phyloP scores from a whole-genome alignment of 1,284 basidiomycete genomes.

The Kalmanozyma brasiliensis region DNA sequence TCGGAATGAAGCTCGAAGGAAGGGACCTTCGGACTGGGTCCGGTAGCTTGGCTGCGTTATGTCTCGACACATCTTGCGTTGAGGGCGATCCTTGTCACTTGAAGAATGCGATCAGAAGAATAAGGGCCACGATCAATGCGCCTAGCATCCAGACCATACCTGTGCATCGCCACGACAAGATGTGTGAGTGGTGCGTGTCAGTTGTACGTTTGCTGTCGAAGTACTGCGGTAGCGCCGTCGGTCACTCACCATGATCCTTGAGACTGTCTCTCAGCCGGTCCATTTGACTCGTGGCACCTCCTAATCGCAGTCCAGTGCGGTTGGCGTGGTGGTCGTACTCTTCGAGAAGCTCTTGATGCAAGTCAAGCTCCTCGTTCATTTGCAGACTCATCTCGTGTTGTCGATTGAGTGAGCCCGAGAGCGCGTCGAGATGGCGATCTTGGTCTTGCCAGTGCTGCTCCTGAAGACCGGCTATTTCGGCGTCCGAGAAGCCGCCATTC shows the following conservation, averaged over 20 bases:
- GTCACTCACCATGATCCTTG: conserved; percentile 61
- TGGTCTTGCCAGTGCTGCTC: conserved; percentile 53
- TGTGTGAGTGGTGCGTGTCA: no score
- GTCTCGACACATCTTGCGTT: no score
- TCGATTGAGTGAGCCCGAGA: conserved; percentile 57
- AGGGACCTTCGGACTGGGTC: no score
- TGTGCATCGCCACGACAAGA: no score
- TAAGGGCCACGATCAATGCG: conserved; percentile 54
- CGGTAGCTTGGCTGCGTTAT: no score
- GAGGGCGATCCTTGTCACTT: conserved; percentile 45
- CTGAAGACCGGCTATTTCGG: conserved; percentile 31
- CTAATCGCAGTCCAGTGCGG: conserved; percentile 54
- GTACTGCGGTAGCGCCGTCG: background rate
- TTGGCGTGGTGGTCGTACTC: conserved; percentile 57
- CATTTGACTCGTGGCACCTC: conserved; percentile 53
- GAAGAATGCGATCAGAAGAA: conserved; percentile 60
- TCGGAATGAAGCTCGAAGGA: no score
- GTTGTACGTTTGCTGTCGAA: no score
- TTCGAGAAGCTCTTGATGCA: conserved; percentile 57
- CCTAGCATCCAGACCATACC: conserved; percentile 55
- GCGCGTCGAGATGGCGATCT: conserved; percentile 58
- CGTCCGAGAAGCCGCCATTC: background rate
- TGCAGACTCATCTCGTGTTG: conserved; percentile 62
- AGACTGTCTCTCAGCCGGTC: conserved; percentile 53
- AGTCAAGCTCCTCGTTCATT: conserved; percentile 66